Conservation (phyloP, 352 stramenopile species). For the Phytophthora ohioensis region DNA sequence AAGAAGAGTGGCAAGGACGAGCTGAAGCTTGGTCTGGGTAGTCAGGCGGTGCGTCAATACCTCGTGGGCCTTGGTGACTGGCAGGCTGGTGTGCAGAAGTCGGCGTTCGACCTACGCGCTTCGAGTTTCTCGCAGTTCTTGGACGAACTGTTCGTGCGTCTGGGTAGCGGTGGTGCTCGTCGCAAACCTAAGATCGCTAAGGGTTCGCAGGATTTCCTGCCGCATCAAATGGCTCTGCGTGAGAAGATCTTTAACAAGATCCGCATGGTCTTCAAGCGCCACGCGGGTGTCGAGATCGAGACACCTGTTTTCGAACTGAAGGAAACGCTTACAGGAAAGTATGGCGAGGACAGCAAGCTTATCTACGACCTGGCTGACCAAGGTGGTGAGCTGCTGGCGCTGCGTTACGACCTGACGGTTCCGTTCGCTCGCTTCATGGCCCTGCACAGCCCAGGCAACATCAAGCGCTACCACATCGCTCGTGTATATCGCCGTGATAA, state of each 20-base stretch:
- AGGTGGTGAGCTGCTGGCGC: conserved; percentile 94
- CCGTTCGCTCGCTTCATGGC: conserved; percentile 99
- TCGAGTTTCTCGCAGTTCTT: conserved; percentile 55
- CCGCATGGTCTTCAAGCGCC: conserved; percentile 97
- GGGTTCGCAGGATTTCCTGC: conserved; percentile 96
- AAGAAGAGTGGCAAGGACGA: conserved; percentile 79
- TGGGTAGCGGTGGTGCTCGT: conserved; percentile 77
- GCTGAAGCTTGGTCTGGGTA: conserved; percentile 73
- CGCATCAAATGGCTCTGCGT: conserved; percentile 96
- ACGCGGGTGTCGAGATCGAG: conserved; percentile 98
- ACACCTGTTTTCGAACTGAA: conserved; percentile 99
- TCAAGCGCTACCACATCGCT: conserved; percentile 99
- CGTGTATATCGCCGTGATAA: conserved; percentile 98
- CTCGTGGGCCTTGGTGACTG: conserved; percentile 43
- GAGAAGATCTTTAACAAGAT: conserved; percentile 98
- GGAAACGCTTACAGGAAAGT: conserved; percentile 99
- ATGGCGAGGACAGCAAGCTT: conserved; percentile 99
- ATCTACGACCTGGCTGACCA: conserved; percentile 99
- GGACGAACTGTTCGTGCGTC: conserved; percentile 70
- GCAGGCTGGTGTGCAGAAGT: conserved; percentile 34
- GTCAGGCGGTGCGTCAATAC: conserved; percentile 68
- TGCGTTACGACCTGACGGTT: conserved; percentile 98
- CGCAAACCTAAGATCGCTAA: conserved; percentile 90
- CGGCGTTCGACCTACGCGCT: conserved; percentile 71
- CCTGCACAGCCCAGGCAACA: conserved; percentile 97